Evolutionary conservation across 2,329 filamentous ascomycete species (phyloP).

Genomic region (Stachybotrys elegans): DNA sequence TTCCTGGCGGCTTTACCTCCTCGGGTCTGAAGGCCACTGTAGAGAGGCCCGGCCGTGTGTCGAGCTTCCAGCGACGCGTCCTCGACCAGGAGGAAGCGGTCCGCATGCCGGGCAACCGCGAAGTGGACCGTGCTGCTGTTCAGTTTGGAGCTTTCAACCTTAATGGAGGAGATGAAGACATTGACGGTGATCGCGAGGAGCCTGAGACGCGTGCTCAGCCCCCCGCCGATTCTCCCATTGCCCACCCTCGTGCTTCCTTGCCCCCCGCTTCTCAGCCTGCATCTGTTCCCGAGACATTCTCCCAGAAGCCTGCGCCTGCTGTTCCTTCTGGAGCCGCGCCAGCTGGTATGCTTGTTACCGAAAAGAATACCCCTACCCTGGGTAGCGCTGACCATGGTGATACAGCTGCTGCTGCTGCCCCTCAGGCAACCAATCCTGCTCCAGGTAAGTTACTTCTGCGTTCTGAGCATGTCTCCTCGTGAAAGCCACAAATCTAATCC

Average conservation of each 20-base stretch:
- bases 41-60: slow-evolving; percentile 58
- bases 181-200: slow-evolving; percentile 92
- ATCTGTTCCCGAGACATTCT: slow-evolving; percentile 49
- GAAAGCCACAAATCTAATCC: slow-evolving; percentile 13
- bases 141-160: slow-evolving; percentile 96
- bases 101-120: slow-evolving; percentile 95
- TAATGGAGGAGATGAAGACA: slow-evolving; percentile 77
- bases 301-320: slow-evolving; percentile 49
- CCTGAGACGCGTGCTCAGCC: slow-evolving; percentile 91
- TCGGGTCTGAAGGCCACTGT: slow-evolving; percentile 74
- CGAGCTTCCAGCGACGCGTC: slow-evolving; percentile 79
- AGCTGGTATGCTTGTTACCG: slow-evolving; percentile 21
- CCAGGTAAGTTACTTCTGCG: slow-evolving; percentile 13
- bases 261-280: slow-evolving; percentile 63
- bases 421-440: slow-evolving; percentile 23
- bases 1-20: slow-evolving; percentile 61
- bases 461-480: neutral
- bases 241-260: slow-evolving; percentile 78
- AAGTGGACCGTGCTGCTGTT: slow-evolving; percentile 86
- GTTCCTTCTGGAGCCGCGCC: slow-evolving; percentile 31
- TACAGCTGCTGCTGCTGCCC: slow-evolving; percentile 13
- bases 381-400: slow-evolving; percentile 8
- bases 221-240: slow-evolving; percentile 84
- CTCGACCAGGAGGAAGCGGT: slow-evolving; percentile 96
- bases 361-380: neutral